Percentiles rank a stretch among this genome's conserved stretches.
Evolutionary conservation across 305 asterid species (phyloP).

Genomic region (Galium porrigens): DNA sequence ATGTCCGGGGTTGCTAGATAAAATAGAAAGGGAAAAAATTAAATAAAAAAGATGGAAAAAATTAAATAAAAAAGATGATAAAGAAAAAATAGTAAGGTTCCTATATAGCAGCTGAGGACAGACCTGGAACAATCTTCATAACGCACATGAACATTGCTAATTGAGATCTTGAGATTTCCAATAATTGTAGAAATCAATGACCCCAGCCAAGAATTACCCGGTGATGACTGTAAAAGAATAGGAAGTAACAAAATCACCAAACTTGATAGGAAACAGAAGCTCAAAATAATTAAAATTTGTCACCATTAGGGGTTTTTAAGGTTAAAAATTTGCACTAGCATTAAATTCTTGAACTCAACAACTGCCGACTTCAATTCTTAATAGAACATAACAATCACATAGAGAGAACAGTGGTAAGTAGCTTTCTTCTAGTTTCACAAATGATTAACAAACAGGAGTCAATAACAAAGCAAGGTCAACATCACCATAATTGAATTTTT

Average conservation of each 20-base stretch:
- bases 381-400: neutral
- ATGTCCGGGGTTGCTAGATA: slow-evolving; percentile 74
- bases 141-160: slow-evolving; percentile 87
- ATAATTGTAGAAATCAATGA: slow-evolving; percentile 80
- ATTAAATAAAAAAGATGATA: slow-evolving; percentile 7
- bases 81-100: neutral
- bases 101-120: slow-evolving; percentile 23
- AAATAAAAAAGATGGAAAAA: slow-evolving; percentile 10
- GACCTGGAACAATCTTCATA: slow-evolving; percentile 90
- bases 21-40: slow-evolving; percentile 7
- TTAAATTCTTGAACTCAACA: neutral
- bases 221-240: slow-evolving; percentile 49
- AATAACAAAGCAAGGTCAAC: neutral
- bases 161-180: slow-evolving; percentile 90
- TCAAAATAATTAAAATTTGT: neutral
- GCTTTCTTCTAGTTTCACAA: neutral
- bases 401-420: neutral
- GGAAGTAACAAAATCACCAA: slow-evolving; percentile 14
- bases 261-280: neutral
- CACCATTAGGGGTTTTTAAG: neutral
- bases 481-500: too few species aligned
- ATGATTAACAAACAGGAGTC: neutral
- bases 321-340: neutral
- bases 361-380: neutral
- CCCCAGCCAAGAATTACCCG: slow-evolving; percentile 96